Base-by-base conservation (phyloP, 306 rosid species). In the Biancaea sappan region DNA sequence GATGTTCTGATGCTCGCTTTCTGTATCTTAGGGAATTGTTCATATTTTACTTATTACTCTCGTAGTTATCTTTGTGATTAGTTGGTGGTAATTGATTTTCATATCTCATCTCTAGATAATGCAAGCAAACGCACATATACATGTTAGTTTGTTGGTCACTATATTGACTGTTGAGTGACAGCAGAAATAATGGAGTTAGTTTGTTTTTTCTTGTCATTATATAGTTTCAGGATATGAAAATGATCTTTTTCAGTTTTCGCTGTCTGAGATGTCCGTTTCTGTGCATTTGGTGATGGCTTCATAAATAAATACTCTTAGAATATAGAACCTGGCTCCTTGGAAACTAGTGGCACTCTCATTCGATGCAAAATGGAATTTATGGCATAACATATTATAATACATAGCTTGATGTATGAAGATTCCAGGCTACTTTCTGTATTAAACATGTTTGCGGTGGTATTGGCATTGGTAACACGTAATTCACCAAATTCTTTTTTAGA, bases 21-120 rank as follows among this genome's bases (percentile, higher is more conserved):
- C 37, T 69, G 47, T 47, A 66, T 77, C 34, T 18, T 22, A 46
- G 68, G 47, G n/a, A 71, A 58, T 66, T 80, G 93, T 84, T 74
- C 74, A 86, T 75, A 72, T 25, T n/a, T 53, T 84, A 76, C 58
- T 69, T 16, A 19, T 38, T 67, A 57, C 53, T 72, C 60, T 58
- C 31, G 70, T 64, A 37, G 74, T 54, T 44, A 24, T 51, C 25
- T 65, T 40, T 51, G 15, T 43, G 65, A 66, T 72, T 62, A 44
- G 44, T 51, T 73, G 69, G 58, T 72, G 68, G 10, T 58, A 47
- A 34, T 44, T 75, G 60, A 51, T 56, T 77, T 64, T 63, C 69
- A 43, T 71, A 62, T 68, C 37, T 69, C 44, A 66, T 35, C 41
- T 67, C n/a, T 26, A 31, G 63, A 59, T 52, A 38, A 69, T 37